Evolutionary conservation across 768 basidiomycete genomes (phyloP), one percentile per base, ranked within the genome.

Genomic region (Podaxis sp.): DNA sequence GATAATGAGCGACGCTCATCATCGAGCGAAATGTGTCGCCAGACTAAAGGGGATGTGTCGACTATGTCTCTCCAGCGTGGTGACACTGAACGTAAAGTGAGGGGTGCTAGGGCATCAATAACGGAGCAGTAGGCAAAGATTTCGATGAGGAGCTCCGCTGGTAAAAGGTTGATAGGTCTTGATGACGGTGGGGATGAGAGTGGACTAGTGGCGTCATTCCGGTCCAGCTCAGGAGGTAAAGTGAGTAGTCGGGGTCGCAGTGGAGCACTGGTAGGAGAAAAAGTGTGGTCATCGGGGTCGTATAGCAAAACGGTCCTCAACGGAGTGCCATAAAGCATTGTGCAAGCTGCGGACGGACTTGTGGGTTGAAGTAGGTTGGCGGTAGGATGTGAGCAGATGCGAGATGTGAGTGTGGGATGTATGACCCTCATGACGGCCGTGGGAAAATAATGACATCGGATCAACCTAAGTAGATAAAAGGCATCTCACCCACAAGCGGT

Each of bases 61-160:
- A 83, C 78, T 48, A 90, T 73, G 41, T 78, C 74, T 64, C 77
- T 78, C 90, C 90, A 93, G 65, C 78, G 76, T 24, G 70, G 77
- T 59, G 86, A 90, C 28, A 91, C 87, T 20, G 71, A 67, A 28
- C 78, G 77, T 41, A 91, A 71, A 17, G 69, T 72, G 56, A 89
- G 71, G 3, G 84, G 84, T 0, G 79, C 75, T 28, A 83, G 73
- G 7, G 82, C 73, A n/a, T 82, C 77, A 28, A 73, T 75, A n/a
- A 70, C 68, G 1, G 77, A 76, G 64, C 76, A 79, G 46, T 75
- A 77, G 3, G 71, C 71, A 72, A 91, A 90, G 51, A 89, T 83
- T 61, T 88, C 83, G 65, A 84, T 77, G 28, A 90, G 78, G 12
- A 91, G 71, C 62, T 91, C 89, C 11, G 82, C 74, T 0, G 89